phyloP scores from a whole-genome alignment of 495 filamentous ascomycete species.

The Glarea lozoyensis region DNA sequence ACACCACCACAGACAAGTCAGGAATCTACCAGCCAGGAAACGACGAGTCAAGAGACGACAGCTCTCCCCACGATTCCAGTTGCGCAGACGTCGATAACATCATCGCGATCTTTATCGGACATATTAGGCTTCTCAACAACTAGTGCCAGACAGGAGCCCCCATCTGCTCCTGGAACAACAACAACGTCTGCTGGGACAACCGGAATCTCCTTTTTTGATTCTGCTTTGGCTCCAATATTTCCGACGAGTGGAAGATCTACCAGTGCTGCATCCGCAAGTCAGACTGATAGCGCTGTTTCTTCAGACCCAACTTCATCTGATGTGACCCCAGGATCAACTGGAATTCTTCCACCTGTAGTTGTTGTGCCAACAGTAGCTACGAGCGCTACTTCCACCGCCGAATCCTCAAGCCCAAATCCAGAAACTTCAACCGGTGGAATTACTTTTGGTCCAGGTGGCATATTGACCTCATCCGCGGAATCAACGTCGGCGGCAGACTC shows the following conservation, averaged over 20 bases:
- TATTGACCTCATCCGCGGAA: constrained; percentile 10
- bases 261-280: background rate
- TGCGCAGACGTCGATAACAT: constrained; percentile 2
- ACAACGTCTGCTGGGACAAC: constrained; percentile 1
- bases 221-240: background rate
- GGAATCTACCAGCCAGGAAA: too few relatives aligned
- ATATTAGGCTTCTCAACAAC: constrained; percentile 2
- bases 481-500: constrained; percentile 3
- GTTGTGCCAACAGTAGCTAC: too few relatives aligned
- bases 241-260: background rate
- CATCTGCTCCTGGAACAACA: too few relatives aligned
- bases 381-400: too few relatives aligned
- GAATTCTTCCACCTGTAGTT: constrained; percentile 10
- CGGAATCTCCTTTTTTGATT: constrained; percentile 1
- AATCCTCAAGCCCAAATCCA: too few relatives aligned
- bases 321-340: background rate
- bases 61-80: too few relatives aligned
- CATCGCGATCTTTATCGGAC: constrained; percentile 16
- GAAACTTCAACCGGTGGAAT: constrained; percentile 11
- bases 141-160: constrained; percentile 3
- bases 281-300: constrained; percentile 22
- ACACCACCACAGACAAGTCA: constrained; percentile 6
- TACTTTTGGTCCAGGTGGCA: constrained; percentile 17
- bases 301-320: constrained; percentile 15
- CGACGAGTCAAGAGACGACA: too few relatives aligned